Evolutionary conservation across 805 yeast species (phyloP).

Genomic region (Candida succiphila): DNA sequence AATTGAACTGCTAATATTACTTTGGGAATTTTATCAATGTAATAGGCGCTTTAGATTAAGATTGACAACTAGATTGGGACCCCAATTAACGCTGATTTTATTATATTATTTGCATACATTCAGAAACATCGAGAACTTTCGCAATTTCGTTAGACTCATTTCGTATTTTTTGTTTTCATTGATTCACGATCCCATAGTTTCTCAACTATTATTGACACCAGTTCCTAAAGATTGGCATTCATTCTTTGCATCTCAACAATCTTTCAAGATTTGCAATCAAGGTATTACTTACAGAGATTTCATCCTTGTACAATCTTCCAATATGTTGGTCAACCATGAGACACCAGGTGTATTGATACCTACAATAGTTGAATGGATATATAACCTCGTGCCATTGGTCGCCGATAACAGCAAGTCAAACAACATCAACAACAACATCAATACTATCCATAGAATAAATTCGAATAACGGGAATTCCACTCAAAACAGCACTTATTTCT

Average conservation of each 20-base stretch:
- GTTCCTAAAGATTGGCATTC: no score
- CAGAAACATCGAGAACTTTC: constrained; percentile 26
- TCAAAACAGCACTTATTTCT: constrained; percentile 13
- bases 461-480: not conserved
- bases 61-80: constrained; percentile 21
- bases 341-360: constrained; percentile 28
- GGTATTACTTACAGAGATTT: constrained; percentile 53
- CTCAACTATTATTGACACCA: constrained; percentile 32
- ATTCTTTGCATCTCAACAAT: constrained; percentile 24
- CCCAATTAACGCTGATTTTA: constrained; percentile 43
- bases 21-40: constrained; percentile 74
- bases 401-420: not conserved
- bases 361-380: constrained; percentile 47
- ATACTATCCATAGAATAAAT: no score
- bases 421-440: not conserved
- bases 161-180: constrained; percentile 44
- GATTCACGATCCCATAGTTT: constrained; percentile 24
- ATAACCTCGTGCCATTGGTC: constrained; percentile 45
- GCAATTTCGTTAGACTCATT: constrained; percentile 37
- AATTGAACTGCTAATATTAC: constrained; percentile 46
- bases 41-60: constrained; percentile 45
- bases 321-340: constrained; percentile 27
- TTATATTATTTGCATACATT: constrained; percentile 48
- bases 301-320: constrained; percentile 41
- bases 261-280: no score